Base-by-base conservation (phyloP, 2,329 filamentous ascomycete species). In the Alternaria tenuissima region DNA sequence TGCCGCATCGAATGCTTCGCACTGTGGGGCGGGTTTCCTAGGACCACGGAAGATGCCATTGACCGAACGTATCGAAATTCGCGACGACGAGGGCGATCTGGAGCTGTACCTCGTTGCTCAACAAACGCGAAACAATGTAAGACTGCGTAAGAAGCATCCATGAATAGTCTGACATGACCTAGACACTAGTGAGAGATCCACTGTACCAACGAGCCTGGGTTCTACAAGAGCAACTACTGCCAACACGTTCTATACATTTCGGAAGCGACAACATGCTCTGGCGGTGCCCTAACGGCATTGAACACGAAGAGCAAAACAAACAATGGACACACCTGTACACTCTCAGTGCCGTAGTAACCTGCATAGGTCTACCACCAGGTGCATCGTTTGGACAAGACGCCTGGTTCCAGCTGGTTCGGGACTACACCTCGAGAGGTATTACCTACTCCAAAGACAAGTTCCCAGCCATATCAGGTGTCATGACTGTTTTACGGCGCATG, bases 391-490 rank as follows among this genome's bases (percentile, higher is more conserved):
- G 30, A 22, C 14, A 8, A 38, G 26, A 47, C n/a, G 49, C 52
- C 16, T 64, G 58, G 58, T 52, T 34, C 7, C 44, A 32, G 8
- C 28, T 64, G 12, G 43, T 64, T 5, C 26, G 52, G 5, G 54
- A 53, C 16, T 64, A 61, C 28, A 64, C 61, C 20, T 49, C 61
- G 20, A 54, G 57, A 22, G 41, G 52, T 5, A 51, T 64, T 6
- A 64, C 59, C 11, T 59, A 62, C 30, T 36, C 36, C 18, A 52
- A 53, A 12, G 62, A 65, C 39, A 65, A 61, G 24, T 52, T 65
- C 3, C 62, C 62, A 0, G 62, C 62, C 11, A 42, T 63, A 6
- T 60, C 56, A 5, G 62, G 62, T 7, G 36, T 65, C 4, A 30
- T 53, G 12, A 26, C 43, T 0, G 39, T 48, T 9, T 39, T 64